Percentiles rank a stretch among this genome's conserved stretches.
Conservation (phyloP, 148 eudicot genomes). For the Cornus suecica region DNA sequence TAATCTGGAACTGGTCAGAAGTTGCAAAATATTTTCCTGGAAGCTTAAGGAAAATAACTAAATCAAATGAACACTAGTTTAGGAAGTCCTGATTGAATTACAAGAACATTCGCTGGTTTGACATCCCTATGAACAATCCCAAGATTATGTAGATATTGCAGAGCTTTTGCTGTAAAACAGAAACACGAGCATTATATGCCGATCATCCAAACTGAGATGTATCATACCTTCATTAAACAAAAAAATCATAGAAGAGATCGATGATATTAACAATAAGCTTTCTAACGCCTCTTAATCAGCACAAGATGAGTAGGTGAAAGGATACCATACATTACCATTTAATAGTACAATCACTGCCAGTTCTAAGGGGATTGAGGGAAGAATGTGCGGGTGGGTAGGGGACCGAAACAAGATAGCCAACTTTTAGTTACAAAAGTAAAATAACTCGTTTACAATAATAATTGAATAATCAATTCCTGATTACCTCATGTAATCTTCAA, state of each 20-base stretch:
- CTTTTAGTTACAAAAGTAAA: not conserved
- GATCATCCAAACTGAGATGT: not conserved
- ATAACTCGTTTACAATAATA: not conserved
- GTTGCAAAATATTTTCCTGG: not conserved
- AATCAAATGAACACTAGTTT: not conserved
- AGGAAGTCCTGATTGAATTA: slow-evolving; percentile 34
- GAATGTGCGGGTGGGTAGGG: no score
- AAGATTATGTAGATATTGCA: slow-evolving; percentile 76
- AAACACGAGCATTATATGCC: slow-evolving; percentile 18
- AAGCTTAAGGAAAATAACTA: not conserved
- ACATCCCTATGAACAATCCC: slow-evolving; percentile 95
- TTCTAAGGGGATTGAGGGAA: not conserved
- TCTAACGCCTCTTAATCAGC: not conserved
- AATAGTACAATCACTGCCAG: not conserved
- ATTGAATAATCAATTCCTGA: not conserved
- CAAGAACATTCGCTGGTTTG: slow-evolving; percentile 96
- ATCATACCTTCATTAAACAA: not conserved
- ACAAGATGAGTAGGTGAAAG: not conserved
- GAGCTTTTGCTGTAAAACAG: slow-evolving; percentile 68
- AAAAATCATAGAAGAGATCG: not conserved
- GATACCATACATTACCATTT: not conserved
- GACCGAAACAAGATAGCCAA: not conserved
- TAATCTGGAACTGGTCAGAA: slow-evolving; percentile 6
- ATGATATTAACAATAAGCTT: not conserved
- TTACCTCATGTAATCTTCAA: not conserved